Conservation (phyloP, 371 early-diverging fungal species). For the Mortierella polycephala region DNA sequence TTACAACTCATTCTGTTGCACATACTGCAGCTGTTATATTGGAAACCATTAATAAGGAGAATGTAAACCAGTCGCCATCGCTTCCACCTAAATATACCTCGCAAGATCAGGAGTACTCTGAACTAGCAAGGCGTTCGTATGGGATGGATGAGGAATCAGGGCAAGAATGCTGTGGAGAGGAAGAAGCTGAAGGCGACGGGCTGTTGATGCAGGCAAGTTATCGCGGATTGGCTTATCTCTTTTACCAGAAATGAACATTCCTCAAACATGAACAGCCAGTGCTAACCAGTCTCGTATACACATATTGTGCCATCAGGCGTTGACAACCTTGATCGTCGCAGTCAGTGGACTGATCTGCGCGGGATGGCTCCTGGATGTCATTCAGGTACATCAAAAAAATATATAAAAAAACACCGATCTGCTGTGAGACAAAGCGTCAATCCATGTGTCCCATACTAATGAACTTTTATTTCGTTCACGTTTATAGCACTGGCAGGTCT, state of each 20-base stretch:
- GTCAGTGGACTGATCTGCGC: slow-evolving; percentile 75
- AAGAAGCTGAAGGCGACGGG: slow-evolving; percentile 18
- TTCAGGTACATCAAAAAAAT: slow-evolving; percentile 61
- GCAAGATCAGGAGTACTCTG: slow-evolving; percentile 30
- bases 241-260: neutral
- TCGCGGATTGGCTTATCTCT: neutral
- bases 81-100: slow-evolving; percentile 35
- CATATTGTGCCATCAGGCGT: slow-evolving; percentile 57
- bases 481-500: slow-evolving; percentile 74
- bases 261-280: neutral
- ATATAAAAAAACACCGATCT: no score
- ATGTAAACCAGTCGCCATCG: slow-evolving; percentile 7
- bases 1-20: slow-evolving; percentile 3
- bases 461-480: neutral
- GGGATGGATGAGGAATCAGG: slow-evolving; percentile 22
- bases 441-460: no score
- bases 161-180: slow-evolving; percentile 1
- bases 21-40: neutral
- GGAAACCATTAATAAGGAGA: neutral
- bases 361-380: slow-evolving; percentile 72
- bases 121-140: slow-evolving; percentile 14
- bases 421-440: no score
- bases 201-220: slow-evolving; percentile 50
- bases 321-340: slow-evolving; percentile 75
- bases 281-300: neutral